These are phyloP conservation scores for Lactarius sp. DNA, from an alignment of 768 basidiomycete genomes.

Conservation along the genomic window DNA sequence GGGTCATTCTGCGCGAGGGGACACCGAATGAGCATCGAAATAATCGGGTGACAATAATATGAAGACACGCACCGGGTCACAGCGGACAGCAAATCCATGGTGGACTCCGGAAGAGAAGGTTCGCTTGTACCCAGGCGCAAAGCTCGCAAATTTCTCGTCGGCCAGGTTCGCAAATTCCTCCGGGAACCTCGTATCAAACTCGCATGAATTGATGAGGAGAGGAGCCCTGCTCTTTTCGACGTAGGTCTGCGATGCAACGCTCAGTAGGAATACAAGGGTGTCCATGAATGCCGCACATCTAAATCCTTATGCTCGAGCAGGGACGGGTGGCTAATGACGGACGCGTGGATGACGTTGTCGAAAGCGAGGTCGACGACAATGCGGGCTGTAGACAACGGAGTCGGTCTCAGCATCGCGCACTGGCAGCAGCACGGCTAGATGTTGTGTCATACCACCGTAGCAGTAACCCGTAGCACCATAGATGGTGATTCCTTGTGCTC, in stretches of 20 bases:
- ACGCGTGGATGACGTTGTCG: constrained; percentile 37
- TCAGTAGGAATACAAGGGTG: neutral
- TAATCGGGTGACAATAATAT: neutral
- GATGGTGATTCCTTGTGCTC: constrained; percentile 31
- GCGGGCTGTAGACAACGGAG: constrained; percentile 2
- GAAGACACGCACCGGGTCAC: constrained; percentile 29
- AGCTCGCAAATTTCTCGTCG: constrained; percentile 38
- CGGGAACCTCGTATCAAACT: constrained; percentile 35
- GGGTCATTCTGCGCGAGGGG: constrained; percentile 27
- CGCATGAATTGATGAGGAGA: constrained; percentile 41
- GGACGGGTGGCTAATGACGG: constrained; percentile 46
- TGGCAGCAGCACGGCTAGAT: neutral
- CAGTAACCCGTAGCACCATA: constrained; percentile 33
- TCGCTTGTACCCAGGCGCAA: constrained; percentile 36
- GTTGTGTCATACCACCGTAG: constrained; percentile 22
- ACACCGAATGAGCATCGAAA: constrained; percentile 18
- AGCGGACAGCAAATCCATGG: constrained; percentile 45
- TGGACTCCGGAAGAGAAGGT: constrained; percentile 36
- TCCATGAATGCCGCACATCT: constrained; percentile 29
- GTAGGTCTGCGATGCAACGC: constrained; percentile 31
- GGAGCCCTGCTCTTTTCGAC: constrained; percentile 35
- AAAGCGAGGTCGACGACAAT: constrained; percentile 37
- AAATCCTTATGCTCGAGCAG: constrained; percentile 38
- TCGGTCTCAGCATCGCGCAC: neutral
- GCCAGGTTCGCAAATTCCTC: constrained; percentile 32